Conservation (phyloP, 2,329 filamentous ascomycete genomes). For the Cyclaneusma minus region DNA sequence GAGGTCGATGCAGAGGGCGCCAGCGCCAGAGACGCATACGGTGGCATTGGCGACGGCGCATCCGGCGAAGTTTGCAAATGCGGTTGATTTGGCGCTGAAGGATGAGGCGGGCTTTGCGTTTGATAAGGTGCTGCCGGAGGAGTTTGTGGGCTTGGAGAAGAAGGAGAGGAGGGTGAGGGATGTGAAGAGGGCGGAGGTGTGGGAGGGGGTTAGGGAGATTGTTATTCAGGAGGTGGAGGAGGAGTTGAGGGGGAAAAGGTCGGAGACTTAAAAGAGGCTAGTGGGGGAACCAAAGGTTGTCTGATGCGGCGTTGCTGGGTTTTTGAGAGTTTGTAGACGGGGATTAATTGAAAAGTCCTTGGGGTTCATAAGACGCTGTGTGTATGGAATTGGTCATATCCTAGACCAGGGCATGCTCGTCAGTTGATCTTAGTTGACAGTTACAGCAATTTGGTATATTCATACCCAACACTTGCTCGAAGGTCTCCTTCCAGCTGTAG, state of each 20-base stretch:
- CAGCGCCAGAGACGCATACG: constrained; percentile 35
- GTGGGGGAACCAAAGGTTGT: too few relatives aligned
- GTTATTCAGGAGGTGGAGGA: constrained; percentile 59
- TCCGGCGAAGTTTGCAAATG: constrained; percentile 83
- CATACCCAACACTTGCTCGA: too few relatives aligned
- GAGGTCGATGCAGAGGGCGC: constrained; percentile 45
- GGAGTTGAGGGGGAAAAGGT: constrained; percentile 33
- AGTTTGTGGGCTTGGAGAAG: constrained; percentile 67
- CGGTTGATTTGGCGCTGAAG: constrained; percentile 66
- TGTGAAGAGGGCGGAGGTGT: constrained; percentile 48
- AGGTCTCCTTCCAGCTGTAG: too few relatives aligned
- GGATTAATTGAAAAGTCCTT: too few relatives aligned
- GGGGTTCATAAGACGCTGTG: too few relatives aligned
- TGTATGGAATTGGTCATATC: too few relatives aligned
- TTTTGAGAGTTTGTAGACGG: too few relatives aligned
- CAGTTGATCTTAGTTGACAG: too few relatives aligned
- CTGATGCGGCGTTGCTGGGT: too few relatives aligned
- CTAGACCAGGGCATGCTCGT: too few relatives aligned
- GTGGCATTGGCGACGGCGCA: constrained; percentile 88
- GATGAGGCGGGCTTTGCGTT: constrained; percentile 63
- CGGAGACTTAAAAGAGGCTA: constrained; percentile 16
- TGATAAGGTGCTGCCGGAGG: constrained; percentile 58
- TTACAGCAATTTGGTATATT: too few relatives aligned
- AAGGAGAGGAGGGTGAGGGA: constrained; percentile 59
- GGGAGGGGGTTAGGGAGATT: constrained; percentile 60